A percentile compares a stretch with the other conserved stretches of the same genome.
phyloP scores from a whole-genome alignment of 2,329 filamentous ascomycete species.

The Celoporthe dispersa region DNA sequence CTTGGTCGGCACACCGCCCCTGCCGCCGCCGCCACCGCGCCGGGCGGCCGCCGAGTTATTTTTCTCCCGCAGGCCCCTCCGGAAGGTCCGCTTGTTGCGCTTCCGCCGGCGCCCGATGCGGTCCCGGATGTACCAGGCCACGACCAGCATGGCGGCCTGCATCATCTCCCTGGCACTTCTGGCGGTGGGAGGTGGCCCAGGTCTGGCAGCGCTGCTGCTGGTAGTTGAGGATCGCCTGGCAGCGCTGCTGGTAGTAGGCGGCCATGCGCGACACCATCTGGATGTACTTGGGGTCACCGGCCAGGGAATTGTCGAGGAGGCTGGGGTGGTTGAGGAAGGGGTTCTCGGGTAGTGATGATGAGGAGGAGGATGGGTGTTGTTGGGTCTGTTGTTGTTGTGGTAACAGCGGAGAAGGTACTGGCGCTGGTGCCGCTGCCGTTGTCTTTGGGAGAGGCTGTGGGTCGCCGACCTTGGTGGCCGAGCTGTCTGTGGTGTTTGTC shows the following conservation, averaged over 20 bases:
- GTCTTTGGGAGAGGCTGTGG: conserved; percentile 13
- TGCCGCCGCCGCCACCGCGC: conserved; percentile 23
- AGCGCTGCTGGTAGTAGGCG: conserved; percentile 53
- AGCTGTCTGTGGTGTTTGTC: conserved; percentile 14
- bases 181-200: conserved; percentile 51
- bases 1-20: conserved; percentile 38
- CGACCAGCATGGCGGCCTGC: conserved; percentile 53
- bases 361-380: conserved; percentile 9
- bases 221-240: conserved; percentile 50
- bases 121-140: conserved; percentile 55
- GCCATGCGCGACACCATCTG: conserved; percentile 53
- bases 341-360: conserved; percentile 13
- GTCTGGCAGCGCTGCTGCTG: conserved; percentile 54
- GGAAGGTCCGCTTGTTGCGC: conserved; percentile 47
- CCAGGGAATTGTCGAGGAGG: conserved; percentile 19
- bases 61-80: conserved; percentile 43
- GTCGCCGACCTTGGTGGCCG: conserved; percentile 26
- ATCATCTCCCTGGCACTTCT: conserved; percentile 54
- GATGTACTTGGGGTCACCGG: conserved; percentile 46
- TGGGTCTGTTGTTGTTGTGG: conserved; percentile 1
- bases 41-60: conserved; percentile 31
- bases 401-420: neutral
- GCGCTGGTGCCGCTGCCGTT: neutral
- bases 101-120: conserved; percentile 49
- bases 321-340: conserved; percentile 18